Evolutionary conservation across 202 grass and related monocot species (phyloP), one percentile per base, ranked within the genome.

Genomic region (Elaeis oleifera): DNA sequence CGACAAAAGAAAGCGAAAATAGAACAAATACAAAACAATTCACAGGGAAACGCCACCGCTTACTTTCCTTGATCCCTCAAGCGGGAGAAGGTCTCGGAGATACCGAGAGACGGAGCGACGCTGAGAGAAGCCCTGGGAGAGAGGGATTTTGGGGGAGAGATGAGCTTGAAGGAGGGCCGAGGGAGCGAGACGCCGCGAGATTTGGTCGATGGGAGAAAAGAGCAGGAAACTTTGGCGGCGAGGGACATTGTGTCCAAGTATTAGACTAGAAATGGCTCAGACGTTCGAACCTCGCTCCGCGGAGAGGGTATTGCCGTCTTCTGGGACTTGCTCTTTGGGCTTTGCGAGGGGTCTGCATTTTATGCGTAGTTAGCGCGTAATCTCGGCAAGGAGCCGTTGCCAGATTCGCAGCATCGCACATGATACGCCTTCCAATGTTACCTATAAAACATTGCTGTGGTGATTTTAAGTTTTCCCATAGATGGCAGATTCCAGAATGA

Each of bases 81-180:
- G 28, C 78, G 80, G 52, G 88, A 70, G 79, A 97, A 97, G 5
- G 88, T 89, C 28, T 86, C 81, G 6, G 92, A 91, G 79, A 97
- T 97, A 53, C 54, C 57, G 60, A 51, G 59, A 67, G 58, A 68
- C 16, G 65, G 67, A 51, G 65, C 36, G 28, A 77, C 79, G 20
- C 73, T 69, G 48, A 72, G 51, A 0, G 79, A 68, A 53, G 71
- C 58, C 76, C 36, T 69, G 18, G 69, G 64, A 50, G 54, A 73
- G 14, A 67, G 23, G 60, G 32, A 60, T 31, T 50, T 74, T 0
- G 60, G 72, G 44, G 71, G 59, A 9, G 74, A 70, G 21, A 89
- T 58, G 17, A 18, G 25, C 5, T 13, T 53, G 23, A 7, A 66
- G 6, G 50, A 53, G 16, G 23, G 23, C 3, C 16, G 50, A 27